A percentile compares a stretch with the other conserved stretches of the same genome.
phyloP scores from a whole-genome alignment of 108 stramenopile species.

The Fragilaria radians region DNA sequence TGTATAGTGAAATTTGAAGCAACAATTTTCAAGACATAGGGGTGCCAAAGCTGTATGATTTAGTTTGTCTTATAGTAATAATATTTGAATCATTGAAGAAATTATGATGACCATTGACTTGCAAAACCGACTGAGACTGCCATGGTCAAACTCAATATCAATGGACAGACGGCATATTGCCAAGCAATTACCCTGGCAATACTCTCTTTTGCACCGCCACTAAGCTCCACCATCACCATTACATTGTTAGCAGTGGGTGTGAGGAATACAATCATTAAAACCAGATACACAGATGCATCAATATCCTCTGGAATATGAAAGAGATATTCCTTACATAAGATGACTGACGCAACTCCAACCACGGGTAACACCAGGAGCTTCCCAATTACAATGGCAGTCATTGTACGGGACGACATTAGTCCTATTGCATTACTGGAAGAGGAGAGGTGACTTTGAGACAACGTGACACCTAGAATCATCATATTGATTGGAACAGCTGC shows the following conservation, averaged over 20 bases:
- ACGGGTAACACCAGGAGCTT: slow-evolving; percentile 55
- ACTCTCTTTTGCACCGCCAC: slow-evolving; percentile 42
- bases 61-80: no score
- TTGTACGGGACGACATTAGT: slow-evolving; percentile 31
- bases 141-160: slow-evolving; percentile 25
- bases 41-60: no score
- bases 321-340: slow-evolving; percentile 31
- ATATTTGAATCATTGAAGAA: no score
- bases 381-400: slow-evolving; percentile 33
- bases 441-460: slow-evolving; percentile 17
- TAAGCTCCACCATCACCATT: slow-evolving; percentile 65
- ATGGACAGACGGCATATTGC: slow-evolving; percentile 38
- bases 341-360: slow-evolving; percentile 28
- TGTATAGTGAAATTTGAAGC: no score
- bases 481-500: slow-evolving; percentile 62
- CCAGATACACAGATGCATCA: slow-evolving; percentile 44
- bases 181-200: slow-evolving; percentile 48
- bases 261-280: slow-evolving; percentile 55
- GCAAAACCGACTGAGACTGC: slow-evolving; percentile 1
- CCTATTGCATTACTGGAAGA: neutral
- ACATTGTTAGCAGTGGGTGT: slow-evolving; percentile 66
- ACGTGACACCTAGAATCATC: slow-evolving; percentile 46
- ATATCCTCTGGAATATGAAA: slow-evolving; percentile 38
- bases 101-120: no score
- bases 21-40: no score